phyloP scores from a whole-genome alignment of 129 eudicot genomes.

The Lactuca saligna region DNA sequence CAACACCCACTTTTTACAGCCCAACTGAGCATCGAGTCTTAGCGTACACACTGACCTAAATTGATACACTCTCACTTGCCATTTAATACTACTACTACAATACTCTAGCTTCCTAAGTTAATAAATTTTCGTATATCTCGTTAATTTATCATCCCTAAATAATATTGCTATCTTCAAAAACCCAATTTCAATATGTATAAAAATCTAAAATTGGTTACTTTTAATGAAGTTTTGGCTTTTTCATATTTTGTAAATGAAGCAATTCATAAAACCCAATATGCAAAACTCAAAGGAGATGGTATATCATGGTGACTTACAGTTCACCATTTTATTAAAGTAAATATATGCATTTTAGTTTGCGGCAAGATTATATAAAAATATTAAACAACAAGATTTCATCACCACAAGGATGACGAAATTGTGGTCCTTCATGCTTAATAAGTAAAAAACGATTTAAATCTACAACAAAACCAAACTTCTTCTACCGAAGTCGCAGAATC shows the following conservation, averaged over 20 bases:
- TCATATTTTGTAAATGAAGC: no score
- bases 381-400: slow-evolving; percentile 10
- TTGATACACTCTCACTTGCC: slow-evolving; percentile 13
- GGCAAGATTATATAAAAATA: slow-evolving; percentile 7
- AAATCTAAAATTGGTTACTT: no score
- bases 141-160: no score
- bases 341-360: slow-evolving; percentile 10
- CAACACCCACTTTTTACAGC: background rate
- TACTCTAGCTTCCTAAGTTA: no score
- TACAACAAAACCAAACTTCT: slow-evolving; percentile 23
- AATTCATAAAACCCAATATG: background rate
- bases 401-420: background rate
- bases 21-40: background rate
- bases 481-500: slow-evolving; percentile 37
- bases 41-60: slow-evolving; percentile 19
- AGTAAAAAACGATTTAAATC: slow-evolving; percentile 12
- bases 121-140: no score
- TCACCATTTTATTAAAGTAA: background rate
- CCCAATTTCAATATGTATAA: no score
- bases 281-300: background rate
- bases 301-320: background rate
- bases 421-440: slow-evolving; percentile 10
- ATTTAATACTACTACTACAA: background rate
- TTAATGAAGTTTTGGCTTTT: no score
- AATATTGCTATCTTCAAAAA: no score